Evolutionary conservation across 1,139 yeast species (phyloP), one percentile per base, ranked within the genome.

Genomic region (Sugiyamaella paludigena): DNA sequence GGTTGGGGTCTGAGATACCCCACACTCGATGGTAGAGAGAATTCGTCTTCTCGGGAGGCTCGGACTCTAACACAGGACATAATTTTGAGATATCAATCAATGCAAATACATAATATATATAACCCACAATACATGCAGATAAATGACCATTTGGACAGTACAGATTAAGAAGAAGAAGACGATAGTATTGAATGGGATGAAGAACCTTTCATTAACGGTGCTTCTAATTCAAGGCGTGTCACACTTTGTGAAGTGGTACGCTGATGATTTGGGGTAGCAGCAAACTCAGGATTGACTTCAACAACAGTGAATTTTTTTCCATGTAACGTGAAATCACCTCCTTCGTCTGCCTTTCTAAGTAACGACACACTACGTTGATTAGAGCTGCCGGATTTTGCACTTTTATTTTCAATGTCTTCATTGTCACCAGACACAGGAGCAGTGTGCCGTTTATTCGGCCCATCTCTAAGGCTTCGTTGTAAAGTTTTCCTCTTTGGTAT

Each of bases 241-340:
- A 36, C 40, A 24, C 36, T 40, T 11, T 44, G 45, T 5, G 55
- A 51, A 4, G 52, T 47, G 4, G 57, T 49, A 2, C 61, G 33
- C 38, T 56, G 56, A 36, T 56, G 61, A 40, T 52, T 55, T 9
- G 58, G 56, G 8, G 58, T 50, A 7, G 58, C 58, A 2, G 63
- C 66, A 49, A 63, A 62, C 36, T 64, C 67, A 0, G 69, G 69
- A 43, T 65, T 65, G 13, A 65, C 68, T 43, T 65, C 66, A 1
- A 65, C 69, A 26, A 65, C 65, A 24, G 62, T 60, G 50, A 65
- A 65, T 50, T 62, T 64, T 49, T 61, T 62, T 28, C 69, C 69
- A 40, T 60, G 58, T n/a, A 65, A 45, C 0, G 67, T 63, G 50
- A 65, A 63, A 35, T 63, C 66, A 13, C 62, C 63, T 3, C 55